Evolutionary conservation across 2,329 filamentous ascomycete species (phyloP), one percentile per base, ranked within the genome.

Genomic region (Penicillium psychrosexuale): DNA sequence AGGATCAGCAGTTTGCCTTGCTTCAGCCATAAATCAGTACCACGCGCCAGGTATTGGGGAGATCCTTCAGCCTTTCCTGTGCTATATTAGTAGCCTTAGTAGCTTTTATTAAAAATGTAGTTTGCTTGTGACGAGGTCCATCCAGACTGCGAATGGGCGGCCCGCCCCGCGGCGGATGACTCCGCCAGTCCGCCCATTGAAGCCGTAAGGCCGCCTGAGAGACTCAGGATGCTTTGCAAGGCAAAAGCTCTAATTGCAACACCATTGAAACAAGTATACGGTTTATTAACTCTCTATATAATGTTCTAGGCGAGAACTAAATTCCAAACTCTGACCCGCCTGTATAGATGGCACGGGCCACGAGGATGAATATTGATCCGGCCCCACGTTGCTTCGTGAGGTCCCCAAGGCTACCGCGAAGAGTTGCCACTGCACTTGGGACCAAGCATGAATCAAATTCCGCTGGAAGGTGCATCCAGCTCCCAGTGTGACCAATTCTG

Each of bases 381-480:
- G 46, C 51, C 46, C 47, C 52, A 51, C 47, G 33, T 38, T 43
- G 19, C 39, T 28, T 27, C 17, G 15, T 19, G 8, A 13, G 38
- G 43, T 28, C 8, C 42, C 11, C 28, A n/a, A 39, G 42, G 24
- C 51, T 6, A 30, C 51, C 13, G n/a, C 33, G 24, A 43, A 17
- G 51, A 34, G 44, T 30, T 43, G 19, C 33, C 46, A 51, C 28
- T 39, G 31, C 30, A 52, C 40, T 37, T 30, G 47, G 40, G 51
- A 53, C 51, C 44, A 59, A 57, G 28, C 17, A 62, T 62, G 61
- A 37, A 58, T 54, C 63, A 65, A 50, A 39, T 53, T 15, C 57
- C 52, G 33, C 36, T 64, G 7, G 27, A 58, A n/a, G 47, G 39
- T 24, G 33, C 9, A 39, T 44, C 44, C 0, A 27, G 19, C 43